These are phyloP conservation scores for Starmerella etchellsii DNA, from an alignment of 805 yeast genomes.

Conservation along the genomic window DNA sequence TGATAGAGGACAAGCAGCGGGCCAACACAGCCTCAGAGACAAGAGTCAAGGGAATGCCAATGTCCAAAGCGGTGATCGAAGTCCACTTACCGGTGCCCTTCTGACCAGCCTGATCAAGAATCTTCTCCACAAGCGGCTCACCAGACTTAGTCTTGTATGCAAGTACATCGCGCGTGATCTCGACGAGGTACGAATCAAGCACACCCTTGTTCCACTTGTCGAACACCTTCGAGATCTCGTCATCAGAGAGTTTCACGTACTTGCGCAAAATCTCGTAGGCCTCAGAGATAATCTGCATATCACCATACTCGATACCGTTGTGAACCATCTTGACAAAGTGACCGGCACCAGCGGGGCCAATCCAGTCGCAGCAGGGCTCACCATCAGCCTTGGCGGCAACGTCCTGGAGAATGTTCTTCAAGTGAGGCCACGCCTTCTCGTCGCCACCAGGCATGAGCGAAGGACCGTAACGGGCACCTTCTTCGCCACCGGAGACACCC, in stretches of 20 bases:
- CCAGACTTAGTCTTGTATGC: constrained; percentile 83
- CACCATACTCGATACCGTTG: constrained; percentile 99
- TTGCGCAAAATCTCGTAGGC: constrained; percentile 94
- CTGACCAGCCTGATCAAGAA: constrained; percentile 94
- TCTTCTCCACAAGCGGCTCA: constrained; percentile 88
- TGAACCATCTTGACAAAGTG: constrained; percentile 99
- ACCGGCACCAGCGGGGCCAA: constrained; percentile 98
- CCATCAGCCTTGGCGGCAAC: constrained; percentile 94
- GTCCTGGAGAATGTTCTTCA: constrained; percentile 90
- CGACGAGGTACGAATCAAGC: constrained; percentile 89
- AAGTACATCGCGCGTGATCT: constrained; percentile 91
- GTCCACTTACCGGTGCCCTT: constrained; percentile 99
- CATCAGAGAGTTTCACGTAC: constrained; percentile 77
- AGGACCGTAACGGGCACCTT: constrained; percentile 99
- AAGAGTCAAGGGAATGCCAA: constrained; percentile 96
- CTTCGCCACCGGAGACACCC: constrained; percentile 99
- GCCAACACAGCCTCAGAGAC: constrained; percentile 98
- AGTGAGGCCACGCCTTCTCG: constrained; percentile 96
- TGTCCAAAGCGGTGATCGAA: constrained; percentile 91
- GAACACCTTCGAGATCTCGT: constrained; percentile 88
- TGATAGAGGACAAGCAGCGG: constrained; percentile 87
- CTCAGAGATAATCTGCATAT: constrained; percentile 97
- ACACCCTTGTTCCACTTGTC: constrained; percentile 94
- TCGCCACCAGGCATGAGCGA: constrained; percentile 99
- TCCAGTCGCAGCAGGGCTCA: constrained; percentile 99